These are phyloP conservation scores for Penicillium thymicola DNA, from an alignment of 2,329 filamentous ascomycete species.

Conservation along the genomic window DNA sequence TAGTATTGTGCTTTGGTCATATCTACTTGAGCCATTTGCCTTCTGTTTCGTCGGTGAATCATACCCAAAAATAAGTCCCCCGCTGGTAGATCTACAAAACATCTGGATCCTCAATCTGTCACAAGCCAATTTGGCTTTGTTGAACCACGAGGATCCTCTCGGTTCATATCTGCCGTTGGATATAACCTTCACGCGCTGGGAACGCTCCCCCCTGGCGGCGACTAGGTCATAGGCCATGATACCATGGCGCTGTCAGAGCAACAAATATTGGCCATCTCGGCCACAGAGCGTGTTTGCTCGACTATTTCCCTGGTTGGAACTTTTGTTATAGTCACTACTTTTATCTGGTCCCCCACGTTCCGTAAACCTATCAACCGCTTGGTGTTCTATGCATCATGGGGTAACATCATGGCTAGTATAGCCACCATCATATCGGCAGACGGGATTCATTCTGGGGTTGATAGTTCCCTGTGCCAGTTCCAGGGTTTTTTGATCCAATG, in stretches of 20 bases:
- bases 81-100: not conserved
- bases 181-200: not conserved
- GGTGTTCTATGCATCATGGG: slow-evolving; percentile 78
- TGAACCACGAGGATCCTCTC: not conserved
- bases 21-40: not conserved
- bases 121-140: not conserved
- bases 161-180: not conserved
- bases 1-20: not conserved
- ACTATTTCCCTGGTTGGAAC: slow-evolving; percentile 69
- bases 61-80: not conserved
- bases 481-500: slow-evolving; percentile 80
- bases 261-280: slow-evolving; percentile 54
- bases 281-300: slow-evolving; percentile 67
- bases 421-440: slow-evolving; percentile 69
- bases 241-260: slow-evolving; percentile 27
- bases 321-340: slow-evolving; percentile 68
- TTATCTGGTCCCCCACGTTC: slow-evolving; percentile 64
- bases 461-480: slow-evolving; percentile 65
- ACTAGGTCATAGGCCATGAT: slow-evolving; percentile 8
- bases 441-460: slow-evolving; percentile 51
- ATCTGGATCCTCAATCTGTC: not conserved
- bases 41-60: not conserved
- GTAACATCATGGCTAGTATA: slow-evolving; percentile 74
- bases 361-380: slow-evolving; percentile 85
- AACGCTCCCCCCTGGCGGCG: too few relatives aligned